These are phyloP conservation scores for Dendryphion nanum DNA, from an alignment of 2,329 filamentous ascomycete genomes.

Conservation along the genomic window DNA sequence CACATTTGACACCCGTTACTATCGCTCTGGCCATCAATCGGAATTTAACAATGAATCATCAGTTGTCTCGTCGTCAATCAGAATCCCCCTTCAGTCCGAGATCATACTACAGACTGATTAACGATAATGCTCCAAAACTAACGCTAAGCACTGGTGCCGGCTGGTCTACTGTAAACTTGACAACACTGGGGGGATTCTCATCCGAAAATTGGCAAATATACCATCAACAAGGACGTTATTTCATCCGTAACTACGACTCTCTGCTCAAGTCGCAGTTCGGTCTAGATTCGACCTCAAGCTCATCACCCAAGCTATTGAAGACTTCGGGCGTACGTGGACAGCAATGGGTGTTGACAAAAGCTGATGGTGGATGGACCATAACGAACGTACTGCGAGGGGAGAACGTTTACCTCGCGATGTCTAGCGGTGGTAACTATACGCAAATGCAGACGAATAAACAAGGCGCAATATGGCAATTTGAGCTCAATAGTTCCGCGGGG, in stretches of 20 bases:
- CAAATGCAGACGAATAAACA: constrained; percentile 5
- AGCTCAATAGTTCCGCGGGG: constrained; percentile 4
- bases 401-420: constrained; percentile 3
- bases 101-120: constrained; percentile 11
- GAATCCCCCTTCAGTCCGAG: constrained; percentile 10
- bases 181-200: constrained; percentile 1
- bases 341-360: constrained; percentile 7
- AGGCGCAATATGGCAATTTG: constrained; percentile 6
- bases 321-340: constrained; percentile 5
- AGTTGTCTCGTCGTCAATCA: no score
- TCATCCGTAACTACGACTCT: constrained; percentile 22
- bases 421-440: constrained; percentile 2
- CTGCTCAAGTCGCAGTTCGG: constrained; percentile 14
- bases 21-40: no score
- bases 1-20: no score
- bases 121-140: constrained; percentile 3
- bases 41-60: no score
- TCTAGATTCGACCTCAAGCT: constrained; percentile 2
- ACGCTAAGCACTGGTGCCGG: constrained; percentile 5
- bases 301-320: constrained; percentile 3
- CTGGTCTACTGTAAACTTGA: constrained; percentile 5
- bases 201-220: constrained; percentile 23
- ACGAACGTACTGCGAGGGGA: constrained; percentile 9
- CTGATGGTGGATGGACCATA: constrained; percentile 3
- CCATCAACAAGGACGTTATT: constrained; percentile 17